Base-by-base conservation (phyloP, 495 filamentous ascomycete genomes). In the Hypomontagnella submonticulosa region DNA sequence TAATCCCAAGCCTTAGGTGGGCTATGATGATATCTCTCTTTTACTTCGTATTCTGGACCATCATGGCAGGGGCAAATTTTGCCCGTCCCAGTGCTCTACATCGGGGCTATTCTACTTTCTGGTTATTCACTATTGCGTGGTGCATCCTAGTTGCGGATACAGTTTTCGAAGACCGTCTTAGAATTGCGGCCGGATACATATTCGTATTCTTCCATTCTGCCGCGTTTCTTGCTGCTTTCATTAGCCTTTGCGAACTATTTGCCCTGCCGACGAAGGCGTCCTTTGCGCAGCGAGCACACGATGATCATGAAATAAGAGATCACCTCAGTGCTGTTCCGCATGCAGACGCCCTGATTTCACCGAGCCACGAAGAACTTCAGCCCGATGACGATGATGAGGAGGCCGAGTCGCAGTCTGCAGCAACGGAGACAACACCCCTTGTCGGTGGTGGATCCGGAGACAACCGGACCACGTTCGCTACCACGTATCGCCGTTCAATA, bases 71-170 rank as follows among this genome's bases (percentile, higher is more conserved):
- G 4, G 90, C 92, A 11, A 90, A 95, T 73, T 89, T 87, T 63
- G 85, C 89, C 4, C 84, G 93, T n/a, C 93, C 94, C 9, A 92
- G 90, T 3, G 95, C 94, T 2, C 85, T 99, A 16, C 90, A 93
- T 50, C 82, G 94, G 27, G 83, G 87, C 13, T 97, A 96, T 76
- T 85, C 87, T 38, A 83, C 90, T 33, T 84, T 95, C 16, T 97
- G 95, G 92, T 81, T 95, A 61, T 97, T 91, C 71, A 63, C 86
- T 20, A 72, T 91, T 7, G 82, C 86, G 27, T 97, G 92, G 87
- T 74, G 86, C 15, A 67, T 91, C 32, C 80, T 96, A 32, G 88
- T 97, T 11, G 82, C 80, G 10, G 84, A 88, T 19, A 92, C 93
- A 2, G 86, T 94, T 4, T 82, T 86, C 48, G 87, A 92, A 61